These are phyloP conservation scores for Fusarium coicis DNA, from an alignment of 2,329 filamentous ascomycete genomes.

Conservation along the genomic window DNA sequence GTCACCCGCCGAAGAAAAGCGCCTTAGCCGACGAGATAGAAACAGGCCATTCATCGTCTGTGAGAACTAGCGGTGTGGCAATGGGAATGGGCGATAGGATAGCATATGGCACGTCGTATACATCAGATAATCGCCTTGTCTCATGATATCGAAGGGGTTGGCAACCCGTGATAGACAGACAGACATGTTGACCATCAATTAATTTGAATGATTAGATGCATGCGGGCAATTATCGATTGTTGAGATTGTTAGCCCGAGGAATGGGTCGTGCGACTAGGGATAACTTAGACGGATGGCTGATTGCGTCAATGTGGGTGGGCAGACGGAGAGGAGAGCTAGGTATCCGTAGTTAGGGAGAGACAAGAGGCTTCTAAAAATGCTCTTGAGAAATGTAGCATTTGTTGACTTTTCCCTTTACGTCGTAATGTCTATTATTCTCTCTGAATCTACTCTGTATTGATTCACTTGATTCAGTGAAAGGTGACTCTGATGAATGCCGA, in stretches of 20 bases:
- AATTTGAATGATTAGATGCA: conserved; percentile 11
- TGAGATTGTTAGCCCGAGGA: conserved; percentile 5
- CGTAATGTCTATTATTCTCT: conserved; percentile 4
- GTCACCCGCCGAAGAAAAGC: conserved; percentile 14
- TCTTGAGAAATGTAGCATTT: not conserved
- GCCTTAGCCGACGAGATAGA: conserved; percentile 36
- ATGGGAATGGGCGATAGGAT: conserved; percentile 12
- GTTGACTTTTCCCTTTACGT: conserved; percentile 11
- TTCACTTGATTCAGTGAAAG: conserved; percentile 15
- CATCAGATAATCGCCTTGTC: conserved; percentile 35
- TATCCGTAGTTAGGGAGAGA: not conserved
- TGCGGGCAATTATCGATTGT: conserved; percentile 14
- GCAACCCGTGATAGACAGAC: conserved; percentile 3
- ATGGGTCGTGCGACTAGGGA: conserved; percentile 16
- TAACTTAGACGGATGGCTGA: conserved; percentile 12
- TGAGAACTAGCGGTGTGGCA: conserved; percentile 41
- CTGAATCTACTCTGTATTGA: not conserved
- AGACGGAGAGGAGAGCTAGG: not conserved
- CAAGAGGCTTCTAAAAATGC: conserved; percentile 12
- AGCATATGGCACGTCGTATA: conserved; percentile 22
- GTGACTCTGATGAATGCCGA: conserved; percentile 27
- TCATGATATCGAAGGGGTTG: conserved; percentile 28
- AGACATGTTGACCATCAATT: not conserved
- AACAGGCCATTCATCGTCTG: conserved; percentile 17
- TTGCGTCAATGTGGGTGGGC: conserved; percentile 29